Base-by-base conservation (phyloP, 2,329 filamentous ascomycete genomes). In the Stagonosporopsis tanaceti region DNA sequence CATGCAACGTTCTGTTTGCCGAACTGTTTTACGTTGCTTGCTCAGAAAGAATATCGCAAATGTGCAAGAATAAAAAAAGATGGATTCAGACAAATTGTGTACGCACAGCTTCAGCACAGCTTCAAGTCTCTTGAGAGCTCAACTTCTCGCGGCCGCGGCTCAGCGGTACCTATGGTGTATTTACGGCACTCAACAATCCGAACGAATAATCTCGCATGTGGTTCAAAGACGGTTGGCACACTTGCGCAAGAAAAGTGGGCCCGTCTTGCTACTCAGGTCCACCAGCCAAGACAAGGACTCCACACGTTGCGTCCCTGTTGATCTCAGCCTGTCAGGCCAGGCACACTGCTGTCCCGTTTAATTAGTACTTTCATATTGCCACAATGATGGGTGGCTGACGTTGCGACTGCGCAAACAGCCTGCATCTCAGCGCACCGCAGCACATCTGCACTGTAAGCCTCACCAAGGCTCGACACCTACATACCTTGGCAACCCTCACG, bases 221-320 rank as follows among this genome's bases (percentile, higher is more conserved):
- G 54, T 48, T 52, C 48, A 40, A 45, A 44, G 48, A 53, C 22
- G 42, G 47, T 57, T 57, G 54, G 44, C 42, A 53, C 54, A 48
- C 54, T 57, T 53, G 48, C 27, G 28, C 39, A 27, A 34, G 44
- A 45, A 57, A 35, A 57, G 48, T 25, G 54, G 54, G 40, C 24
- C 32, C 48, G 24, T 17, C 32, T 38, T 37, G 37, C 28, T 51
- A 44, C 42, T 28, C 24, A 32, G 54, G 20, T 44, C 54, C 48
- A 57, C 54, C 54, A 45, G 44, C 54, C 45, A 57, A 57, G 44
- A 48, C 37, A 39, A 57, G 38, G 37, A n/a, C 27, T 20, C 41
- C 47, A 53, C 20, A 38, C 25, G 24, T 50, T 45, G 24, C n/a
- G 45, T 48, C 32, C 48, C 37, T 51, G 47, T 42, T 42, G 20